phyloP scores from a whole-genome alignment of 2,329 filamentous ascomycete species.

The Diplodia intermedia region DNA sequence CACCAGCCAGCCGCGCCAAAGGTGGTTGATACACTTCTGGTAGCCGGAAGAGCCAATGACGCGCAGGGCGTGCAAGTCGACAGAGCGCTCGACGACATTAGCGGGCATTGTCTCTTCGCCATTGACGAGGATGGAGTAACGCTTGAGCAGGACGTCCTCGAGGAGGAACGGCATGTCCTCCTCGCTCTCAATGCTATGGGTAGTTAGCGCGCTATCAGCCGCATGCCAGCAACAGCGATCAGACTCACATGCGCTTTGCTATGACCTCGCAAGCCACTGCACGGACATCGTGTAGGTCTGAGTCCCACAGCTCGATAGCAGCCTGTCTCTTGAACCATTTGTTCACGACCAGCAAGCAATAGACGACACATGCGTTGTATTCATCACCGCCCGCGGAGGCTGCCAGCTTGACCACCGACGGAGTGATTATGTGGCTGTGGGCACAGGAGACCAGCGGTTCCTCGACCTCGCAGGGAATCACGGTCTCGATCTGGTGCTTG shows the following conservation, averaged over 20 bases:
- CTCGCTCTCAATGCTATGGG: conserved; percentile 77
- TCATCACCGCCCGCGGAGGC: conserved; percentile 80
- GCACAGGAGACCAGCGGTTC: conserved; percentile 75
- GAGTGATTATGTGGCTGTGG: conserved; percentile 85
- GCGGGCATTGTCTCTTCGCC: conserved; percentile 74
- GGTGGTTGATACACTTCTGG: conserved; percentile 90
- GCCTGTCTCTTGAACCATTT: conserved; percentile 83
- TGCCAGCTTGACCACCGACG: conserved; percentile 78
- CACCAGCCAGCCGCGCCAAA: conserved; percentile 97
- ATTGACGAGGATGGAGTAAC: conserved; percentile 82
- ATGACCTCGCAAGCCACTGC: conserved; percentile 88
- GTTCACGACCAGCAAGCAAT: conserved; percentile 76
- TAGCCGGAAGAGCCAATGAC: conserved; percentile 94
- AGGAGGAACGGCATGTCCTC: conserved; percentile 80
- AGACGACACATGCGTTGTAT: conserved; percentile 80
- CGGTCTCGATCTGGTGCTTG: conserved; percentile 87
- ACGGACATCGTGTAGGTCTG: conserved; percentile 79
- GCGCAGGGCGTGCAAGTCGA: conserved; percentile 86
- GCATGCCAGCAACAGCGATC: conserved; percentile 1
- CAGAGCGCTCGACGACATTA: conserved; percentile 91
- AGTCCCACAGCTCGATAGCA: conserved; percentile 85
- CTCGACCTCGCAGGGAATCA: conserved; percentile 89
- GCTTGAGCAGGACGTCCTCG: conserved; percentile 81
- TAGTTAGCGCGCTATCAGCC: background rate
- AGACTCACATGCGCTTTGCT: conserved; percentile 72